Evolutionary conservation across 371 early-diverging fungal genomes (phyloP), one percentile per base, ranked within the genome.

Genomic region (Mortierella sp.): DNA sequence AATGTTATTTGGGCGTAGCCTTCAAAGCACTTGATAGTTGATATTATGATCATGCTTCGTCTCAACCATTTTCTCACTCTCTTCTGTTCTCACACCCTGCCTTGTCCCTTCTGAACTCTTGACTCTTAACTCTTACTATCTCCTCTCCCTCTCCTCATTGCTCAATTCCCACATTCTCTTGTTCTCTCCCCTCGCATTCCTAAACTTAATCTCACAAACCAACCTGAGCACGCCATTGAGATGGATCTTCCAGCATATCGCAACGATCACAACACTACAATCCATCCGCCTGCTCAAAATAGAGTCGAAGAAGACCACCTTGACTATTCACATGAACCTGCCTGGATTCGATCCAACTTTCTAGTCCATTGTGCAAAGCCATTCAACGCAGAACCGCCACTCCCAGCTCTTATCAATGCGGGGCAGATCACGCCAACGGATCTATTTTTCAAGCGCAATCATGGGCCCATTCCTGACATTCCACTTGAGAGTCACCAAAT

Each of bases 391-490:
- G 90, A 90, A 61, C 89, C 90, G 8, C 68, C 43, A 1, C 75
- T 85, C 22, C 73, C 76, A 0, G 83, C 87, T 42, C 82, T 90
- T 19, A 83, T 90, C 17, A 64, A 68, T 22, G 82, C 88, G 51
- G 77, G 85, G 31, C 83, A 83, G 69, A 83, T 90, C 49, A 90
- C 90, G n/a, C 89, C 90, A 2, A 83, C 77, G 32, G 76, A 82
- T 10, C 66, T 85, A 32, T 86, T 89, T 55, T 90, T 90, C 64
- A 86, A 87, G 61, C 93, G 97, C 23, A 94, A 94, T 73, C 97
- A 96, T 81, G 92, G 95, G 2, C 94, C 96, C 19, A 92, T 96
- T 23, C 97, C 97, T 28, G 80, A 89, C 55, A 81, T 95, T n/a
- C 82, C 89, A 28, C 71, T 65, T 0, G 84, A 85, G 12, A 56